These are phyloP conservation scores for Passiflora organensis DNA, from an alignment of 345 rosid genomes.

Conservation along the genomic window DNA sequence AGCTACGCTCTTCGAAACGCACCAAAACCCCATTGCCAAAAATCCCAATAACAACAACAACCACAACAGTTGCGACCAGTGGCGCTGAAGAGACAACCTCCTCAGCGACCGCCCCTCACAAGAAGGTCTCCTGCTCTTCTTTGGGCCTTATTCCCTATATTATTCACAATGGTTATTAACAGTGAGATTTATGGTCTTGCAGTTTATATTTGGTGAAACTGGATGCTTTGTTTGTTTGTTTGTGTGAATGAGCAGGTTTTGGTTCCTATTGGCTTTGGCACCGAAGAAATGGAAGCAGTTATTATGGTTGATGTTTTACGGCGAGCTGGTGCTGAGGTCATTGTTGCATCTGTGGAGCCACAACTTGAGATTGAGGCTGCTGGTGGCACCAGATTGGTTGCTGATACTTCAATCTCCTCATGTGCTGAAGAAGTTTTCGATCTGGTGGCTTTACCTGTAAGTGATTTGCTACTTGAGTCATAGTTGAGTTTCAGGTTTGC, in stretches of 20 bases:
- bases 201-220: neutral
- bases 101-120: conserved; percentile 26
- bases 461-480: conserved; percentile 22
- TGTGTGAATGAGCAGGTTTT: conserved; percentile 49
- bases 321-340: conserved; percentile 88
- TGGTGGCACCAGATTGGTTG: conserved; percentile 63
- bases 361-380: conserved; percentile 78
- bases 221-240: neutral
- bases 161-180: neutral
- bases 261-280: conserved; percentile 82
- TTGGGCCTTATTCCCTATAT: too few relatives aligned
- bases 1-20: conserved; percentile 21
- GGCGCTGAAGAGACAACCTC: neutral
- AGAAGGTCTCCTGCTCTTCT: conserved; percentile 57
- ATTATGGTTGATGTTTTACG: conserved; percentile 67
- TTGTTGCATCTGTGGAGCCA: conserved; percentile 79
- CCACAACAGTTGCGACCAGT: neutral
- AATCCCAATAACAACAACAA: conserved; percentile 12
- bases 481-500: conserved; percentile 1
- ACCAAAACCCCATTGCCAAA: conserved; percentile 18
- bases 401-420: conserved; percentile 61
- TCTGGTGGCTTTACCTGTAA: conserved; percentile 85
- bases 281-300: conserved; percentile 95
- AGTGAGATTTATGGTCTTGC: neutral
- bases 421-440: conserved; percentile 64